Evolutionary conservation across 805 yeast species (phyloP), one percentile per base, ranked within the genome.

Genomic region (Pichia exigua): DNA sequence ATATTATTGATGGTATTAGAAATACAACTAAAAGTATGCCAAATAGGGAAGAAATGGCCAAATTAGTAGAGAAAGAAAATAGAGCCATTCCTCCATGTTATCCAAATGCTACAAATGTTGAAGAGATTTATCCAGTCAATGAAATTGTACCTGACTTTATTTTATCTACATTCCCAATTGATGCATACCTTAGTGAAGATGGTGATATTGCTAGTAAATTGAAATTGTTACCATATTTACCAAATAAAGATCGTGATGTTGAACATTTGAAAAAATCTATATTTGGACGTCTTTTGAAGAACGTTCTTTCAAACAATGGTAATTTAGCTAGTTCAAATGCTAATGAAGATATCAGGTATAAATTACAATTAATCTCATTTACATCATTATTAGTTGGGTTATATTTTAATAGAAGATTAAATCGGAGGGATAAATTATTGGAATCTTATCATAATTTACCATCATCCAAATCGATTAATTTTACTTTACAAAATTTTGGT

Each of bases 81-180:
- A 80, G 97, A 66, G 95, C 95, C 30, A 87, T 91, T 17, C 98
- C 98, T 7, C 67, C 72, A 18, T 86, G 83, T 59, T 74, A 89
- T 61, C 77, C 76, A 32, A 87, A 80, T 47, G 96, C 98, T n/a
- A 83, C 87, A 11, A 75, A 77, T 49, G 92, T 85, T 41, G 90
- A 85, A 61, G 94, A 89, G 55, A 76, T 91, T 45, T 94, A 91
- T 65, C 87, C 96, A 40, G 60, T 90, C 42, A 72, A 73, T 53
- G 79, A 74, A 61, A 79, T 94, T 63, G 80, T 94, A 65, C 84
- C 94, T 51, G 70, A 73, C 58, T 73, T 71, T 53, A 94, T 87
- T 65, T 77, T 82, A 69, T 69, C 72, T 39, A 72, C 73, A 54
- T 78, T 91, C 56, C 79, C 88, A 55, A 82, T 85, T 39, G 82